Evolutionary conservation across 2,329 filamentous ascomycete species (phyloP), one percentile per base, ranked within the genome.

Genomic region (Colletotrichum abscissum): DNA sequence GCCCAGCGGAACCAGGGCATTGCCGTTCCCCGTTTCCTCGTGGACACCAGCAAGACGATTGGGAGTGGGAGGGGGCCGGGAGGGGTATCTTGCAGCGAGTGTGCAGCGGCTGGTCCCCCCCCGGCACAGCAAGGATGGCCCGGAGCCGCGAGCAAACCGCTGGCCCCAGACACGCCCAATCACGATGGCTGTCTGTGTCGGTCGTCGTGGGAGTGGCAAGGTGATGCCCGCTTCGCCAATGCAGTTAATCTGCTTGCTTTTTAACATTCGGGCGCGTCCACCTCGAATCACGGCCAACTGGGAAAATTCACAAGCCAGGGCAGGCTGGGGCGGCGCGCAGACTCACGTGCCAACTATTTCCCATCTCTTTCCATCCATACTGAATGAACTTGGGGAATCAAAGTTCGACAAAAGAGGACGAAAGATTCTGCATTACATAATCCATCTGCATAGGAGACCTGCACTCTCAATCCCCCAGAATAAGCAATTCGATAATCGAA

Each of bases 261-360:
- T 60, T 54, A 19, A 16, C 30, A 52, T 42, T 16, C 49, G 35
- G 57, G 63, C 69, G 63, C 69, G 56, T 67, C 56, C 69, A 52
- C 28, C 33, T 60, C 63, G 35, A 71, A 67, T 67, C 69, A 71
- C 54, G 42, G 33, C 57, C 30, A 19, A 49, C 69, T 68, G 38
- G 52, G 64, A 58, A 68, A 55, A 69, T 69, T 67, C 57, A 69
- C 69, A 72, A 30, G 64, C 64, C 58, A 63, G 64, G 64, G 65
- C 22, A 63, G 26, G 57, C 69, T 26, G 49, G 69, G 52, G 7
- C 46, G 19, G 38, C 28, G 22, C 57, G n/a, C 57, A 67, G 57
- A 67, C 69, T 72, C 64, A 68, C 49, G 26, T 63, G 33, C 38
- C 28, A 9, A 49, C 46, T 38, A 56, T 57, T 56, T 52, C 22